Conservation (phyloP, 2,329 filamentous ascomycete genomes). For the Fusarium succisae region DNA sequence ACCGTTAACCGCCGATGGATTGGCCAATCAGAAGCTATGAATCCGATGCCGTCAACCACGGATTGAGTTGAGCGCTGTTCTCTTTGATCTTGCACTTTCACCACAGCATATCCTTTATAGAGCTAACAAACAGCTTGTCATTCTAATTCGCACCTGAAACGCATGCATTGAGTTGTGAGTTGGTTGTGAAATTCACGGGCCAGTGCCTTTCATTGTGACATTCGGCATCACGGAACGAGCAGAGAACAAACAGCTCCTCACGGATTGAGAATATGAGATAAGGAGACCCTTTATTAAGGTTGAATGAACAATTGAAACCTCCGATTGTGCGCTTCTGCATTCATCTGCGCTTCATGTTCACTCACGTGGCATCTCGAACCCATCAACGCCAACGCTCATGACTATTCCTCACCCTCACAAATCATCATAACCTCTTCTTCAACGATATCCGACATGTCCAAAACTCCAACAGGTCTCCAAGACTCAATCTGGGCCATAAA, state of each 20-base stretch:
- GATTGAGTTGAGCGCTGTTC: background rate
- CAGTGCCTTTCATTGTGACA: background rate
- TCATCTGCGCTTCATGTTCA: background rate
- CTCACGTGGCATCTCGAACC: background rate
- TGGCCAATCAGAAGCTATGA: constrained; percentile 7
- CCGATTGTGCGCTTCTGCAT: background rate
- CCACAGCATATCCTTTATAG: background rate
- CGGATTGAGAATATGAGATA: background rate
- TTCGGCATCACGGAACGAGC: background rate
- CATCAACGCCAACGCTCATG: background rate
- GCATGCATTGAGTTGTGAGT: background rate
- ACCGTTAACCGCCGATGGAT: constrained; percentile 1
- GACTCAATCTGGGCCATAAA: constrained; percentile 41
- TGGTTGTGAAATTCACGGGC: background rate
- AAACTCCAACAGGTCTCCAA: constrained; percentile 27
- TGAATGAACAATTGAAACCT: background rate
- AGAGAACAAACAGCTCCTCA: background rate
- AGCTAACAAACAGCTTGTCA: background rate
- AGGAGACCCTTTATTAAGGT: background rate
- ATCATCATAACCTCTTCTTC: background rate
- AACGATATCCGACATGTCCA: constrained; percentile 19
- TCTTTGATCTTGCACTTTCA: background rate
- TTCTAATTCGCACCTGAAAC: background rate
- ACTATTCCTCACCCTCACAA: background rate
- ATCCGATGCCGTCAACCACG: background rate